Evolutionary conservation across 768 basidiomycete genomes (phyloP), one percentile per base, ranked within the genome.

Genomic region (Paxillus rubicundulus): DNA sequence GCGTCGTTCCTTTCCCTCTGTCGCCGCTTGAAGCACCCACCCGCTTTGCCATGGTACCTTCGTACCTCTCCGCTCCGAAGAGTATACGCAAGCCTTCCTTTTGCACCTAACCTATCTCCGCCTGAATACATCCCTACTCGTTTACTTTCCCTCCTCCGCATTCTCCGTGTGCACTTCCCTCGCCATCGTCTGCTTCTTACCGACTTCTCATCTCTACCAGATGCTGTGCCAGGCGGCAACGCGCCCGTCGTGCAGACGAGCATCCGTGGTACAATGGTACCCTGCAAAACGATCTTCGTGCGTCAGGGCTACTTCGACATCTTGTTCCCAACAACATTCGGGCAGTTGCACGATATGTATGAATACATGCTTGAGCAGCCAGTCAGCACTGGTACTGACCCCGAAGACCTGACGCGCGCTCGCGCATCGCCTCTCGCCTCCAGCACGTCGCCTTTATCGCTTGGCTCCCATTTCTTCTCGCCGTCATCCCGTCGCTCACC

Each of bases 241-340:
- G 90, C 89, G 5, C 97, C 97, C 10, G 97, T 98, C 20, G 97
- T 98, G 20, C 97, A 99, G 72, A 98, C 97, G 21, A 82, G 92
- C 47, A 86, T 89, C 65, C 84, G 82, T 41, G 88, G 87, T 54
- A 80, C 81, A 43, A 94, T 90, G 63, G 87, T 98, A 2, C 89
- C 97, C 4, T 94, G 92, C 62, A 78, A 85, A 56, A 98, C 91
- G 13, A 79, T 97, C 51, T 83, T 96, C 61, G 97, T 99, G 53
- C 86, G 85, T 61, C 96, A 89, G 63, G 97, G 97, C 8, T 95
- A 86, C 73, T 99, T 99, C 69, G 97, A 99, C 69, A 98, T 98
- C 55, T 92, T 99, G 75, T 99, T 99, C 74, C 97, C 97, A 9
- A 98, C 96, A 12, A 76, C 91, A 66, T 98, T 98, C 58, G 82